These are phyloP conservation scores for Lathyrus sativus DNA, from an alignment of 306 rosid species.

Conservation along the genomic window DNA sequence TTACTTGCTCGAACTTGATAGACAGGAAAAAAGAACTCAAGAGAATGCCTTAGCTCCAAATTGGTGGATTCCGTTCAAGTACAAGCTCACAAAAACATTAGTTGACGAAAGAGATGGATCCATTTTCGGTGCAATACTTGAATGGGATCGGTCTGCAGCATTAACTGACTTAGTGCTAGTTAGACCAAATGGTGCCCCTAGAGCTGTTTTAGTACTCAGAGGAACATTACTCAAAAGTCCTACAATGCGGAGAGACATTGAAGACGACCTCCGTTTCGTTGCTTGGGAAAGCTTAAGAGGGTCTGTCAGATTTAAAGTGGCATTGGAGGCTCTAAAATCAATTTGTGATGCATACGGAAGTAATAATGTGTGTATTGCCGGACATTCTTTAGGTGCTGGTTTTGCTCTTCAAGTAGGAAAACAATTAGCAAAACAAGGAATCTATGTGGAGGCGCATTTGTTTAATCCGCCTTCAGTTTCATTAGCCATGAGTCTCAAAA, in stretches of 20 bases:
- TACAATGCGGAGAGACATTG: slow-evolving; percentile 73
- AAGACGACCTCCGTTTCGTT: slow-evolving; percentile 92
- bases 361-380: slow-evolving; percentile 78
- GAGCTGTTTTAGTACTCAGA: slow-evolving; percentile 79
- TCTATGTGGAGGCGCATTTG: slow-evolving; percentile 80
- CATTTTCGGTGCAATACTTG: slow-evolving; percentile 84
- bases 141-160: slow-evolving; percentile 91
- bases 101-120: slow-evolving; percentile 91
- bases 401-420: slow-evolving; percentile 93
- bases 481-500: slow-evolving; percentile 67
- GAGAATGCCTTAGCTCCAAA: slow-evolving; percentile 78
- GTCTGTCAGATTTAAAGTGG: slow-evolving; percentile 72
- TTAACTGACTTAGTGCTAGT: slow-evolving; percentile 57
- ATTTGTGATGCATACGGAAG: slow-evolving; percentile 66
- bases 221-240: slow-evolving; percentile 91
- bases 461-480: slow-evolving; percentile 98
- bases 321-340: slow-evolving; percentile 63
- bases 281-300: slow-evolving; percentile 99
- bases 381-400: slow-evolving; percentile 95
- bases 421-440: slow-evolving; percentile 78
- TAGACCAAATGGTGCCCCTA: slow-evolving; percentile 90
- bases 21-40: slow-evolving; percentile 71
- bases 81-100: slow-evolving; percentile 63
- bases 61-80: slow-evolving; percentile 98
- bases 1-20: slow-evolving; percentile 88